Percentiles rank a stretch among this genome's conserved stretches.
Conservation (phyloP, 257 asterid genomes). For the Capsicum pubescens region DNA sequence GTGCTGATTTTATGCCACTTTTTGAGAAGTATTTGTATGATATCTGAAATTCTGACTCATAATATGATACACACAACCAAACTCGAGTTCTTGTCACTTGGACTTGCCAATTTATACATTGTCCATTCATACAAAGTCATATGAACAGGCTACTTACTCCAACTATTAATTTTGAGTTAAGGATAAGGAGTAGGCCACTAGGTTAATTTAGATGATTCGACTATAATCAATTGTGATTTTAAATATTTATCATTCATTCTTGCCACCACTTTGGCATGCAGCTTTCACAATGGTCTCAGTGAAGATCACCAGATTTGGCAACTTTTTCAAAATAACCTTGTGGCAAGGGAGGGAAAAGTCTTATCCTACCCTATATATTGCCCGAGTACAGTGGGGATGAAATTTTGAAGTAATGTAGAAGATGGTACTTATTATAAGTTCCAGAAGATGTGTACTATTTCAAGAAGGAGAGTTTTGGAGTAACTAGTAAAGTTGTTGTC, state of each 20-base stretch:
- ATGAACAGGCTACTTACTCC: conserved; percentile 67
- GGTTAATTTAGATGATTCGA: conserved; percentile 49
- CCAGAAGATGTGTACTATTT: too few relatives aligned
- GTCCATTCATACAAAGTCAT: conserved; percentile 68
- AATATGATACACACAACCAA: conserved; percentile 5
- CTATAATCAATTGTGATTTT: not conserved
- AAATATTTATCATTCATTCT: not conserved
- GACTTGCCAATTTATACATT: conserved; percentile 57
- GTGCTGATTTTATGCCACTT: too few relatives aligned
- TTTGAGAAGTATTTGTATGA: too few relatives aligned
- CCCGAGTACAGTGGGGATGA: too few relatives aligned
- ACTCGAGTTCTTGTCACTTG: conserved; percentile 52
- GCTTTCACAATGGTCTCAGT: not conserved
- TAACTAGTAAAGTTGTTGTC: too few relatives aligned
- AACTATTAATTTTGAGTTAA: conserved; percentile 66
- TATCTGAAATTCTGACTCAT: too few relatives aligned
- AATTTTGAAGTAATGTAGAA: too few relatives aligned
- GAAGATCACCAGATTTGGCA: not conserved
- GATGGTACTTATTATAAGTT: not conserved
- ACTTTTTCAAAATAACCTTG: too few relatives aligned
- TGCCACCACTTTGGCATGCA: not conserved
- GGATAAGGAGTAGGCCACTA: conserved; percentile 63
- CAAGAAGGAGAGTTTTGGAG: too few relatives aligned
- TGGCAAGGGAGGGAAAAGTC: not conserved
- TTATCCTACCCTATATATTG: conserved; percentile 59